Evolutionary conservation across 805 yeast species (phyloP).

Genomic region (Starmerella apis): DNA sequence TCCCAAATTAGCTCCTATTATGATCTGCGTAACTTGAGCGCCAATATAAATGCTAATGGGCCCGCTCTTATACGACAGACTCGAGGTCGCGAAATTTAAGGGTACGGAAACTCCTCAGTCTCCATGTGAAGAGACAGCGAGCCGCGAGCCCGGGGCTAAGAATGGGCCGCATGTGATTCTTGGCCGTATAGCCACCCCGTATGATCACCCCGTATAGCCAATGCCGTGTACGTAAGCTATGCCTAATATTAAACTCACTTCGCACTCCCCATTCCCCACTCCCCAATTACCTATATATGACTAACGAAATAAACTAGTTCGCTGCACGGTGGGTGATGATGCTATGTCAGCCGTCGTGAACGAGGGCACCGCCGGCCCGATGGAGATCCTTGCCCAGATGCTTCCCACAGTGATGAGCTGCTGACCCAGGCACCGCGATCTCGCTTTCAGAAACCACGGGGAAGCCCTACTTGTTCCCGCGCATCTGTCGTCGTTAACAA

Average conservation of each 20-base stretch:
- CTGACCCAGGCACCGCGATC: neutral
- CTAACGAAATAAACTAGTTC: no score
- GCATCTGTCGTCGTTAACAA: neutral
- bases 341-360: neutral
- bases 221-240: no score
- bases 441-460: neutral
- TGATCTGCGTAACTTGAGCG: neutral
- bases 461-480: neutral
- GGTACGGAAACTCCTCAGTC: neutral
- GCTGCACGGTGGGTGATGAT: no score
- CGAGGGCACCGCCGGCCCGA: neutral
- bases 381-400: neutral
- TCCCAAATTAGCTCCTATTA: neutral
- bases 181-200: neutral
- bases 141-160: neutral
- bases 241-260: no score
- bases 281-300: no score
- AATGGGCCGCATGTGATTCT: constrained; percentile 1
- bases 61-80: constrained; percentile 6
- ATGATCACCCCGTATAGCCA: no score
- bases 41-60: neutral
- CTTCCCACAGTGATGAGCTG: neutral
- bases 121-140: neutral
- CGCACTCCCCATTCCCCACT: no score
- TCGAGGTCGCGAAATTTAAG: neutral